These are phyloP conservation scores for Chlamydomonas sp. DNA, from an alignment of 139 green algal genomes.

Conservation along the genomic window DNA sequence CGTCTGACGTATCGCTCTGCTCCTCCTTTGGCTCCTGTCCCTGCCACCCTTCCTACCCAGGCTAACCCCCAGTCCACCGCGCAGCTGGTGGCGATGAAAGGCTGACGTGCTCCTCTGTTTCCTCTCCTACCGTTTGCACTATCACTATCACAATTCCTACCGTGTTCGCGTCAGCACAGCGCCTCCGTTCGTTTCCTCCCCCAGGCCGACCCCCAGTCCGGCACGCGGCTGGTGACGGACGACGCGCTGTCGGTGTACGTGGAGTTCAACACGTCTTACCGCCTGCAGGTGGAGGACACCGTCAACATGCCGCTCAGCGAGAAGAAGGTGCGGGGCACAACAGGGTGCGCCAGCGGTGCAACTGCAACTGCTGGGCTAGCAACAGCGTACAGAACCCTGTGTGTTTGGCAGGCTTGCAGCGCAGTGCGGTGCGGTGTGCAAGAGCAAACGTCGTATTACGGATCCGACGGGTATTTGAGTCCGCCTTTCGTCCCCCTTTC, in stretches of 20 bases:
- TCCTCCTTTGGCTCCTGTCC: not conserved
- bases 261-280: constrained; percentile 59
- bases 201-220: constrained; percentile 45
- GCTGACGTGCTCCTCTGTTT: too few species aligned
- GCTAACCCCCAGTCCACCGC: too few species aligned
- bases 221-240: constrained; percentile 51
- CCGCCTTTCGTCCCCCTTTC: too few species aligned
- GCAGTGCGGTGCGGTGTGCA: not conserved
- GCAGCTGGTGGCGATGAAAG: too few species aligned
- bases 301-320: constrained; percentile 51
- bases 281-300: constrained; percentile 52
- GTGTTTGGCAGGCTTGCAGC: not conserved
- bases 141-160: too few species aligned
- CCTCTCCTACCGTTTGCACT: too few species aligned
- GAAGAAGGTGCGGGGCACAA: constrained; percentile 3
- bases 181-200: not conserved
- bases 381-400: not conserved
- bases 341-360: not conserved
- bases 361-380: not conserved
- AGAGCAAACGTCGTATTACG: not conserved
- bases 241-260: constrained; percentile 53
- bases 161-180: too few species aligned
- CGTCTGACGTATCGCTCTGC: too few species aligned
- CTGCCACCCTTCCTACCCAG: not conserved
- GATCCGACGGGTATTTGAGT: too few species aligned